Evolutionary conservation across 139 green algal genomes (phyloP).

Genomic region (Micractinium conductrix): DNA sequence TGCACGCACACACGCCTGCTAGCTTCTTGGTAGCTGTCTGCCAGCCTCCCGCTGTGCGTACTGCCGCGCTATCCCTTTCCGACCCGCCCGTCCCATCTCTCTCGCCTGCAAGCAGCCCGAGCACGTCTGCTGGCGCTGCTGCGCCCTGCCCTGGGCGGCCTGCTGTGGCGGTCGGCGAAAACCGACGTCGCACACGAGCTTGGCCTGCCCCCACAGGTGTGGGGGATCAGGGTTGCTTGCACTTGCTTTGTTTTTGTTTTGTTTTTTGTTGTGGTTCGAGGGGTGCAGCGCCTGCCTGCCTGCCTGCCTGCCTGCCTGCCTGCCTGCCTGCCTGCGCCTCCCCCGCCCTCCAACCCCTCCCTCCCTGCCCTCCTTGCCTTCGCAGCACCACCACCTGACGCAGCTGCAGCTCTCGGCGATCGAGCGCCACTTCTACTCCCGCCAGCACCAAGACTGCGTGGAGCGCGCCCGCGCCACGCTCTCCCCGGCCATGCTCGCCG

Average conservation of each 20-base stretch:
- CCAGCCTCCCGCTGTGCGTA: too few species aligned
- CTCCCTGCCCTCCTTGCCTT: not conserved
- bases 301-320: too few species aligned
- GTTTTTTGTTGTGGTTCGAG: too few species aligned
- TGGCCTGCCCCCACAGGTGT: constrained; percentile 63
- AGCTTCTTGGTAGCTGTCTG: too few species aligned
- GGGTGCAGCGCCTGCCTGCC: too few species aligned
- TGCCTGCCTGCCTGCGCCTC: not conserved
- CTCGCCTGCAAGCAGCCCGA: not conserved
- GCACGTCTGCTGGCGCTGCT: constrained; percentile 56
- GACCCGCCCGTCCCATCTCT: not conserved
- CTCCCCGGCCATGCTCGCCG: constrained; percentile 14
- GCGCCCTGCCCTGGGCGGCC: constrained; percentile 58
- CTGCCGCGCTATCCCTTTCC: not conserved
- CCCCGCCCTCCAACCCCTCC: not conserved
- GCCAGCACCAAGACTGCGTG: constrained; percentile 71
- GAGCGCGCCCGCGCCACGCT: constrained; percentile 61
- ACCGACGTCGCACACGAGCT: constrained; percentile 84
- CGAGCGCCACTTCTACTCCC: constrained; percentile 91
- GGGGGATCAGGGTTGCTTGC: too few species aligned
- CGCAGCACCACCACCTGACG: constrained; percentile 60
- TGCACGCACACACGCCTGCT: too few species aligned
- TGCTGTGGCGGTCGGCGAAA: constrained; percentile 92
- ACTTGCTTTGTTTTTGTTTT: too few species aligned
- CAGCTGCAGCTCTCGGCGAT: constrained; percentile 78